Percentiles rank a stretch among this genome's conserved stretches.
These are phyloP conservation scores for Sugiyamaella americana DNA, from an alignment of 805 yeast genomes.

Conservation along the genomic window DNA sequence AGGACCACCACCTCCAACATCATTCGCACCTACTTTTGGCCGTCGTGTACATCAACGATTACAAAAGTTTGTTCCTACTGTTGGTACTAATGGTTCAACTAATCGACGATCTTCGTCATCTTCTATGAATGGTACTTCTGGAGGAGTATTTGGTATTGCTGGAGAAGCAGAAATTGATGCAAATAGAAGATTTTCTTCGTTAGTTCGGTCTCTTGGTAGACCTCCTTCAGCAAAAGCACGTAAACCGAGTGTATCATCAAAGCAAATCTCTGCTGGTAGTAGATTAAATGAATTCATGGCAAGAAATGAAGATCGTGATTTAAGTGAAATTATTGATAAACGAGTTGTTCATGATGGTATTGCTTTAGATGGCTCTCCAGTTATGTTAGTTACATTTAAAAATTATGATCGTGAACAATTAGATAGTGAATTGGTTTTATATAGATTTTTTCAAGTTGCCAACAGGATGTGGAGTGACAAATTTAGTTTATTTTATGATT, in stretches of 20 bases:
- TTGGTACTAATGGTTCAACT: neutral
- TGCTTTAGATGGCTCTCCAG: slow-evolving; percentile 67
- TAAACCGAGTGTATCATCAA: neutral
- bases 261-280: slow-evolving; percentile 4
- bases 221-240: slow-evolving; percentile 10
- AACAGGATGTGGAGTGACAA: slow-evolving; percentile 67
- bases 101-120: neutral
- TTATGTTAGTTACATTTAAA: slow-evolving; percentile 46
- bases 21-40: slow-evolving; percentile 1
- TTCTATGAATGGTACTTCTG: neutral
- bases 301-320: slow-evolving; percentile 51
- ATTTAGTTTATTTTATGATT: slow-evolving; percentile 58
- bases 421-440: slow-evolving; percentile 49
- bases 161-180: slow-evolving; percentile 7
- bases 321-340: slow-evolving; percentile 39
- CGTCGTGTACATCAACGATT: neutral
- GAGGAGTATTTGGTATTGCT: neutral
- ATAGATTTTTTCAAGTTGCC: slow-evolving; percentile 55
- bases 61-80: neutral
- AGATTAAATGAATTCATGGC: slow-evolving; percentile 69
- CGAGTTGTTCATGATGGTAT: slow-evolving; percentile 57
- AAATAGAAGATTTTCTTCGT: slow-evolving; percentile 11
- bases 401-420: slow-evolving; percentile 32
- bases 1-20: neutral
- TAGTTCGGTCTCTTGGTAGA: slow-evolving; percentile 17